Evolutionary conservation across 768 basidiomycete genomes (phyloP), one percentile per base, ranked within the genome.

Genomic region (Pleurotus pulmonarius): DNA sequence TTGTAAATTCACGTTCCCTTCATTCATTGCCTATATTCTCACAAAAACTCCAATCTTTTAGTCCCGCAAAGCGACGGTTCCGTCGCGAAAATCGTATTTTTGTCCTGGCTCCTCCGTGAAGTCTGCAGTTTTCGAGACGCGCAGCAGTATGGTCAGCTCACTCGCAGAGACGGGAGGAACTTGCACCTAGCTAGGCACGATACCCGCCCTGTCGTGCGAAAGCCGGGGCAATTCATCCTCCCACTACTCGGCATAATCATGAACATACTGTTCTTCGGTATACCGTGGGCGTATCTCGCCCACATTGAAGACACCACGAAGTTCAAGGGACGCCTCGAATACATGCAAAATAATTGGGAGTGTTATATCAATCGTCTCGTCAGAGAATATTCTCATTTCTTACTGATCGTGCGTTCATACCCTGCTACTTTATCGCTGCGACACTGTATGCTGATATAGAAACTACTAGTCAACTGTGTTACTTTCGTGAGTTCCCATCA

Each of bases 311-410:
- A 60, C 12, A 77, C 78, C 0, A 75, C 76, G 56, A 76, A 79
- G 64, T 81, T 77, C 59, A 75, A 76, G 1, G 81, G 80, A 3
- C 75, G 81, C 13, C 67, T 83, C 22, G 68, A 73, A 2, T 76
- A 70, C 39, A 69, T 82, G n/a, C 76, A 80, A 59, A 64, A 71
- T 46, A 77, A 70, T 40, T 84, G 82, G 81, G 71, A 78, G 51
- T 63, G 59, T 13, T 83, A 82, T 56, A 75, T 81, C 20, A 71
- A 75, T 37, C 75, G 79, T 37, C 71, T 84, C 4, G 77, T 79
- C 4, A 70, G 76, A 57, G 82, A 83, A 59, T 83, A 83, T 61
- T 79, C 80, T 7, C 76, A 83, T 56, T 83, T 84, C 58, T 68
- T 83, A 16, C 72, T 83, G 5, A 76, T 84, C 37, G 82, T 83